Evolutionary conservation across 345 rosid genomes (phyloP).

Genomic region (Noccaea bulbosa): DNA sequence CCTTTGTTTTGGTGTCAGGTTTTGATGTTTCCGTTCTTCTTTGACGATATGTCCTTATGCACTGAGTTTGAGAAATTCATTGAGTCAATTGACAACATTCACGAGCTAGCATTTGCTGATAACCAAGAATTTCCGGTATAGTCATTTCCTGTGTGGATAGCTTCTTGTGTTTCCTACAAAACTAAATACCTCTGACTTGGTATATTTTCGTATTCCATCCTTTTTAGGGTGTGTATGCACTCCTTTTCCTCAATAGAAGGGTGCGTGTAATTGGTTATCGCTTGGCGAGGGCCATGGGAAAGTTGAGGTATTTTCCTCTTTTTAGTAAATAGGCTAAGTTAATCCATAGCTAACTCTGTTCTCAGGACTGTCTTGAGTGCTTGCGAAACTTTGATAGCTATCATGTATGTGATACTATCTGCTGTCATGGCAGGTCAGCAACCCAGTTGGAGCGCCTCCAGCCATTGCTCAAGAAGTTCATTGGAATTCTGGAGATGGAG

Average conservation of each 20-base stretch:
- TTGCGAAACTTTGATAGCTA: constrained; percentile 23
- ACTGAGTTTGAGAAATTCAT: constrained; percentile 82
- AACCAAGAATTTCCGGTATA: constrained; percentile 91
- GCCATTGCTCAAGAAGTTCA: constrained; percentile 77
- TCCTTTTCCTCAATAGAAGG: constrained; percentile 89
- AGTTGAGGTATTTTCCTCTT: constrained; percentile 65
- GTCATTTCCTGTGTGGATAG: constrained; percentile 5
- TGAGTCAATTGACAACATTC: constrained; percentile 87
- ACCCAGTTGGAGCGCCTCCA: constrained; percentile 90
- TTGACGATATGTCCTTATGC: constrained; percentile 76
- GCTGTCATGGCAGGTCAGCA: constrained; percentile 65
- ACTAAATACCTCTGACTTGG: constrained; percentile 37
- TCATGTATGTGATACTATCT: constrained; percentile 34
- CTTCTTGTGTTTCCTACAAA: constrained; percentile 25
- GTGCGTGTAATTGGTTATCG: constrained; percentile 85
- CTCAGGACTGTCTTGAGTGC: constrained; percentile 16
- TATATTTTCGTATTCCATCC: constrained; percentile 18
- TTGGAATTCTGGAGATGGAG: constrained; percentile 83
- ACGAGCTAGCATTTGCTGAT: constrained; percentile 91
- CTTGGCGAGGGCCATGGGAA: constrained; percentile 87
- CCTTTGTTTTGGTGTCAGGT: constrained; percentile 57
- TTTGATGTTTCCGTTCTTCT: constrained; percentile 88
- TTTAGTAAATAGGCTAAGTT: constrained; percentile 11
- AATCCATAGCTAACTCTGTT: constrained; percentile 1
- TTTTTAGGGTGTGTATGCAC: constrained; percentile 83